These are phyloP conservation scores for Verticillium nubilum DNA, from an alignment of 2,329 filamentous ascomycete species.

Conservation along the genomic window DNA sequence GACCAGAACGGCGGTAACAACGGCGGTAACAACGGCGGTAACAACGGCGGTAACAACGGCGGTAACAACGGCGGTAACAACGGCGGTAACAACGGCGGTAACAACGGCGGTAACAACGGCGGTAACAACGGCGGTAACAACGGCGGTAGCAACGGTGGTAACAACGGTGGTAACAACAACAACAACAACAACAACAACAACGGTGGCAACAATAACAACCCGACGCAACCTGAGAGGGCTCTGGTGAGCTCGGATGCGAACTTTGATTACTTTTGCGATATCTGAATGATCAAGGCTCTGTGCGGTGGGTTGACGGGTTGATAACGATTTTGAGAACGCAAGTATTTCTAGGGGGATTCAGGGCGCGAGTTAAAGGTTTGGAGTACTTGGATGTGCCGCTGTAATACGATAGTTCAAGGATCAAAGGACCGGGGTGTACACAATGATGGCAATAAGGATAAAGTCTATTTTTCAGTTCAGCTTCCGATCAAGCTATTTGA, in stretches of 20 bases:
- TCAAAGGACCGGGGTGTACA: too few relatives aligned
- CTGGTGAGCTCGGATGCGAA: slow-evolving; percentile 34
- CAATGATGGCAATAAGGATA: too few relatives aligned
- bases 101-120: too few relatives aligned
- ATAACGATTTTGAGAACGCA: background rate
- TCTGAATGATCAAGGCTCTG: slow-evolving; percentile 18
- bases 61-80: background rate
- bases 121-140: slow-evolving; percentile 6
- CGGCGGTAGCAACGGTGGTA: background rate
- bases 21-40: background rate
- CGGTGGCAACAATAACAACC: slow-evolving; percentile 10
- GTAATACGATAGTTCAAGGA: too few relatives aligned
- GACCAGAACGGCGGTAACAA: slow-evolving; percentile 12
- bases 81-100: too few relatives aligned
- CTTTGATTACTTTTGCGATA: slow-evolving; percentile 42
- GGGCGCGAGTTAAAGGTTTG: background rate
- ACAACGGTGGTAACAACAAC: background rate
- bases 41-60: slow-evolving; percentile 3
- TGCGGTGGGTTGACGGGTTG: background rate
- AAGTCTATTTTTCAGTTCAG: too few relatives aligned
- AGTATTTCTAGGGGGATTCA: background rate
- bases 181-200: slow-evolving; percentile 5
- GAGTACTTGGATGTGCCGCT: background rate
- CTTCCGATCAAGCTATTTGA: background rate
- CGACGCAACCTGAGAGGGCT: slow-evolving; percentile 17